A percentile compares a stretch with the other conserved stretches of the same genome.
Conservation (phyloP, 148 eudicot genomes). For the Fallopia convolvulus region DNA sequence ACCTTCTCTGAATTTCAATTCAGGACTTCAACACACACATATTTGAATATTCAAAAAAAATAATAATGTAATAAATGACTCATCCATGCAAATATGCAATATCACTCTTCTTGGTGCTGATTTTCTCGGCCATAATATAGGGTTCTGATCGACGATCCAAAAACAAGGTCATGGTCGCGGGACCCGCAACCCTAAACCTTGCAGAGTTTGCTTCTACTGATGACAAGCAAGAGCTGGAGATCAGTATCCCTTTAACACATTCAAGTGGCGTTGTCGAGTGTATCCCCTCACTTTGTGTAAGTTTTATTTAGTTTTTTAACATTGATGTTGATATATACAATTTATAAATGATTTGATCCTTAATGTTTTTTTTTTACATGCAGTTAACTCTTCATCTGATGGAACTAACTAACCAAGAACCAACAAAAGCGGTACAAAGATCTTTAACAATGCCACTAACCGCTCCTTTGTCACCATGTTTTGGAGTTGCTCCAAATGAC, state of each 20-base stretch:
- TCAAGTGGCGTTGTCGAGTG: constrained; percentile 5
- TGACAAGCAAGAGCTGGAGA: constrained; percentile 17
- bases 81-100: background rate
- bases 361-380: background rate
- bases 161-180: constrained; percentile 7
- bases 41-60: background rate
- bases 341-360: background rate
- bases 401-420: constrained; percentile 16
- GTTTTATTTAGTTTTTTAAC: background rate
- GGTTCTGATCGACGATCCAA: constrained; percentile 12
- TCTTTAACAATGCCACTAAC: constrained; percentile 4
- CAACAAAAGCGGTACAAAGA: constrained; percentile 15
- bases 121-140: constrained; percentile 8
- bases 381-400: constrained; percentile 17
- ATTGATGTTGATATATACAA: background rate
- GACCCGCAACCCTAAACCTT: constrained; percentile 21
- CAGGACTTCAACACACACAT: background rate
- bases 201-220: constrained; percentile 18
- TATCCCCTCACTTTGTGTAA: constrained; percentile 16
- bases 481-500: constrained; percentile 2
- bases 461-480: constrained; percentile 15
- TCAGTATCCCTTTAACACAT: constrained; percentile 14
- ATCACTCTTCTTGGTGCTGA: background rate
- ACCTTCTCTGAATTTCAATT: background rate
- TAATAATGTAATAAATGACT: background rate